Base-by-base conservation (phyloP, 306 rosid genomes). In the Herpetospermum pedunculosum region DNA sequence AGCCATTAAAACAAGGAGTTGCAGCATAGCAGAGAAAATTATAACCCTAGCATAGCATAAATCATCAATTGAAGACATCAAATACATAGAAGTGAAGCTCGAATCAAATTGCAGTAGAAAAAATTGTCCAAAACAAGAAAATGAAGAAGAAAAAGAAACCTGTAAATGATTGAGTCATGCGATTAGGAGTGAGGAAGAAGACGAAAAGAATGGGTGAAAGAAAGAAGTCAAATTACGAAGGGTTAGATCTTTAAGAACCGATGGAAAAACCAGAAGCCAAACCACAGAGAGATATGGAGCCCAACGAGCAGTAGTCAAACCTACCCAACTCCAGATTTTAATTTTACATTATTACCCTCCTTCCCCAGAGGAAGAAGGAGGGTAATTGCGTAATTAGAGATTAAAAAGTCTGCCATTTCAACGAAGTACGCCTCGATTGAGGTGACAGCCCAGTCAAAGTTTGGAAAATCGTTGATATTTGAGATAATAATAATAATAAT, bases 281-380 rank as follows among this genome's bases (percentile, higher is more conserved):
- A n/a, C n/a, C n/a, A n/a, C n/a, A n/a, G n/a, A n/a, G n/a, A n/a
- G n/a, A n/a, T n/a, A n/a, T 52, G 85, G 84, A 80, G 80, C 87
- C 78, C 88, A 84, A 86, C 83, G 80, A 83, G 80, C 96, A 89
- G 53, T 79, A 86, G 97, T 93, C 97, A 93, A 93, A 91, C 87
- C 90, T 80, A 84, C 80, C 83, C 26, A 83, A 80, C 76, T 74
- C 79, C 80, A 83, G 81, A 84, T 84, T 88, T 85, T 63, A 78
- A 25, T 74, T 80, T 75, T 26, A 78, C 85, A 8, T 44, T 62
- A 63, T 75, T 87, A 28, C 75, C 91, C 88, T 80, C 47, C 67
- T 0, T 26, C 26, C 3, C 13, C 10, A 1, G 3, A 16, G 4
- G n/a, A 2, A 48, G 4, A 26, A 2, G 67, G 49, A 40, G 72